These are phyloP conservation scores for Athelia psychrophila DNA, from an alignment of 1,284 basidiomycete genomes.

Conservation along the genomic window DNA sequence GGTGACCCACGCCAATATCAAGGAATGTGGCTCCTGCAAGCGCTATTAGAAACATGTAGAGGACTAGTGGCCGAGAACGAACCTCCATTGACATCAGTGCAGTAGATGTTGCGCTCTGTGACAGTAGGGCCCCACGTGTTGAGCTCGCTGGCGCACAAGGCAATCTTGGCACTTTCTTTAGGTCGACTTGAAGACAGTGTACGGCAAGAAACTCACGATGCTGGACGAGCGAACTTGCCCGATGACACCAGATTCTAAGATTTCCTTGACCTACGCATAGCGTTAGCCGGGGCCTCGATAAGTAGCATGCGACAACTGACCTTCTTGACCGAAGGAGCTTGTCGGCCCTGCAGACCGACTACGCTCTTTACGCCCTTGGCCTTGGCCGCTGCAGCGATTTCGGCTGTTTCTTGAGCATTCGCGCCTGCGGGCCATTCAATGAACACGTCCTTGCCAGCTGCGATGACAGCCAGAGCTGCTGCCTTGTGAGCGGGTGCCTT, in stretches of 20 bases:
- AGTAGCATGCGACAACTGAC: not conserved
- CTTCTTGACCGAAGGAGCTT: not conserved
- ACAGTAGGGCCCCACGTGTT: conserved; percentile 18
- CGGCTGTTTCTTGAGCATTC: conserved; percentile 12
- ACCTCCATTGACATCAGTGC: conserved; percentile 11
- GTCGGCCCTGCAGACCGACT: conserved; percentile 17
- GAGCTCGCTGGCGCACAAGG: conserved; percentile 10
- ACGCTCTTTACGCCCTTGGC: conserved; percentile 15
- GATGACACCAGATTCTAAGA: conserved; percentile 28
- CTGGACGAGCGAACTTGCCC: conserved; percentile 28
- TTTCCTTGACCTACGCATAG: conserved; percentile 24
- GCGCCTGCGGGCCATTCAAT: conserved; percentile 24
- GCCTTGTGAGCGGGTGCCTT: conserved; percentile 16
- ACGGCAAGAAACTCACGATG: conserved; percentile 17
- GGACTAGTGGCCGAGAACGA: not conserved
- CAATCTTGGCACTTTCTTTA: conserved; percentile 7
- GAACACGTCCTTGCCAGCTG: conserved; percentile 20
- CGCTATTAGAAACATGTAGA: not conserved
- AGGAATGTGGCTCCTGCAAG: not conserved
- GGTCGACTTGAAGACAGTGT: not conserved
- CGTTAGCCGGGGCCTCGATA: not conserved
- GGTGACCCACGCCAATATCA: conserved; percentile 22
- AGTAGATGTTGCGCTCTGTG: conserved; percentile 9
- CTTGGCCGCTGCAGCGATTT: conserved; percentile 16
- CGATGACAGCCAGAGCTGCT: conserved; percentile 16